Evolutionary conservation across 805 yeast species (phyloP).

Genomic region (Candida easanensis): DNA sequence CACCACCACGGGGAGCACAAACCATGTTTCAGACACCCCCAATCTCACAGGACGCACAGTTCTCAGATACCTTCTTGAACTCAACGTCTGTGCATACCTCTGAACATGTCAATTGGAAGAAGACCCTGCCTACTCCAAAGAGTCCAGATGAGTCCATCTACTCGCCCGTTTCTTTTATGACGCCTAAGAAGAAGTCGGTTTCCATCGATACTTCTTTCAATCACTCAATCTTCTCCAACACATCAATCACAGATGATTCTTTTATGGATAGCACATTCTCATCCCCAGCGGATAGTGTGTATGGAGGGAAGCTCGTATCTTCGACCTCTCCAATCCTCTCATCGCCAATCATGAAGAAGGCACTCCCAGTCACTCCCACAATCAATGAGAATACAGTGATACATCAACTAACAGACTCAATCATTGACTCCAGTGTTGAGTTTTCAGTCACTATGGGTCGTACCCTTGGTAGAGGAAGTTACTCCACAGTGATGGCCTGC

Average conservation of each 20-base stretch:
- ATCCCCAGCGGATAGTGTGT: conserved; percentile 5
- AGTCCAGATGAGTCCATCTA: background rate
- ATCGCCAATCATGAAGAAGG: background rate
- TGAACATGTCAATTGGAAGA: background rate
- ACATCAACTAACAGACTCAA: conserved; percentile 8
- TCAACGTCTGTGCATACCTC: too few relatives aligned
- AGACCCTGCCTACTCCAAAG: conserved; percentile 2
- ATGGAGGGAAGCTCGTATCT: conserved; percentile 1
- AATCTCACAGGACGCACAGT: background rate
- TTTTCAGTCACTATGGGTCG: conserved; percentile 1
- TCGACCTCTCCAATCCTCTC: conserved; percentile 3
- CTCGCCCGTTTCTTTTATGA: background rate
- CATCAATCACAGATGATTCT: background rate
- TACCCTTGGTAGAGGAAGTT: conserved; percentile 21
- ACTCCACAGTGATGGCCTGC: conserved; percentile 19
- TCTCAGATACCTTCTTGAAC: background rate
- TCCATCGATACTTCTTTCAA: conserved; percentile 2
- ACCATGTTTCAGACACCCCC: background rate
- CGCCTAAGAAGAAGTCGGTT: conserved; percentile 1
- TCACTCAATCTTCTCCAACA: conserved; percentile 3
- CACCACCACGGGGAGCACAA: too few relatives aligned
- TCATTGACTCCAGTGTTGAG: conserved; percentile 10
- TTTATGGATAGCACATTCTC: background rate
- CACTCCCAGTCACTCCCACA: conserved; percentile 1
- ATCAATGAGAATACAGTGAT: conserved; percentile 2